A percentile compares a stretch with the other conserved stretches of the same genome.
These are phyloP conservation scores for Setaria viridis DNA, from an alignment of 202 grass and related monocot species.

Conservation along the genomic window DNA sequence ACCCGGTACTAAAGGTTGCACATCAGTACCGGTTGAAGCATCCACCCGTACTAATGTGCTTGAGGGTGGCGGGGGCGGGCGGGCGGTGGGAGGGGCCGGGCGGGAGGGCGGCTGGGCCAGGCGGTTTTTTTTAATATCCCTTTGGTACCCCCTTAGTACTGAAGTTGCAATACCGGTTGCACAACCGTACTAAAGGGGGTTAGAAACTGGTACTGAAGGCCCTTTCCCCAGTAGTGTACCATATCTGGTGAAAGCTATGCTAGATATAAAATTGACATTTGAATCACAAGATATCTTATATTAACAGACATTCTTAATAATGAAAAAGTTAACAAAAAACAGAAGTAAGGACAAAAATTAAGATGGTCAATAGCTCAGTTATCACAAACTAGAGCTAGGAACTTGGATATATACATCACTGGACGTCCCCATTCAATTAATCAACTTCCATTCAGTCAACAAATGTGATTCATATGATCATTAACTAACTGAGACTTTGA, in stretches of 20 bases:
- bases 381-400: not conserved
- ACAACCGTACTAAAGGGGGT: too few relatives aligned
- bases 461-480: slow-evolving; percentile 18
- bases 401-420: not conserved
- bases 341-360: not conserved
- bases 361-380: not conserved
- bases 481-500: not conserved
- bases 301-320: not conserved
- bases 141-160: too few relatives aligned
- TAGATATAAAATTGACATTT: not conserved
- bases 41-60: too few relatives aligned
- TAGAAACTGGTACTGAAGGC: too few relatives aligned
- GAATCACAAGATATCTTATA: not conserved
- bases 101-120: too few relatives aligned
- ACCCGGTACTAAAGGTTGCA: too few relatives aligned
- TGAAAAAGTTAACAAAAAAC: not conserved
- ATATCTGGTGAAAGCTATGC: not conserved
- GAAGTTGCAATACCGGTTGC: too few relatives aligned
- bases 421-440: not conserved
- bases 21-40: too few relatives aligned
- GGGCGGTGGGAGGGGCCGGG: too few relatives aligned
- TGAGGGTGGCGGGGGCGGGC: too few relatives aligned
- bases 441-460: slow-evolving; percentile 10
- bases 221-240: too few relatives aligned
- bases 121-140: too few relatives aligned